Conservation (phyloP, 2,329 filamentous ascomycete species). For the Fusarium napiforme region DNA sequence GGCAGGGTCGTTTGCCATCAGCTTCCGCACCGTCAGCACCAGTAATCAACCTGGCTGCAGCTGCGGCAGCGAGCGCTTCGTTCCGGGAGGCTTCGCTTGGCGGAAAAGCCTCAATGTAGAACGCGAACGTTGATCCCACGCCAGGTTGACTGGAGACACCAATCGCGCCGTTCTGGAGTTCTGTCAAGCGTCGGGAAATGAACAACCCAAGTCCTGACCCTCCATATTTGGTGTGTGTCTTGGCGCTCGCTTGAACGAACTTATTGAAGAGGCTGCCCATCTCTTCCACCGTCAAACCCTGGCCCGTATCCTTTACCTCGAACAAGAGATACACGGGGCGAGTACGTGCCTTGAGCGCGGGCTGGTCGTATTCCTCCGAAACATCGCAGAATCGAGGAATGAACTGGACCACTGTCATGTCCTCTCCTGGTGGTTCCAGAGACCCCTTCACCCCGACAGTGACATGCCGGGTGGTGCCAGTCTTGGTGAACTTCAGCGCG, state of each 20-base stretch:
- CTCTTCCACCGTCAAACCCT: conserved; percentile 76
- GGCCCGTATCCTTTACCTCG: conserved; percentile 80
- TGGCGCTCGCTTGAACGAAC: conserved; percentile 81
- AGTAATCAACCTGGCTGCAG: conserved; percentile 47
- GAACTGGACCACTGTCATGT: conserved; percentile 65
- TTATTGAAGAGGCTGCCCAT: conserved; percentile 80
- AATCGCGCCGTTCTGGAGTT: conserved; percentile 83
- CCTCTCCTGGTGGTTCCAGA: conserved; percentile 51
- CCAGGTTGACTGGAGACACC: conserved; percentile 76
- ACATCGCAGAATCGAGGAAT: conserved; percentile 66
- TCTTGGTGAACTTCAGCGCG: conserved; percentile 83
- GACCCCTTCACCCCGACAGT: conserved; percentile 60
- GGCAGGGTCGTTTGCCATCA: conserved; percentile 35
- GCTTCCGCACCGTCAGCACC: conserved; percentile 34
- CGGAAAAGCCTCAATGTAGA: conserved; percentile 72
- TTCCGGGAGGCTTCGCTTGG: conserved; percentile 54
- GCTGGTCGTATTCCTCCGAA: conserved; percentile 52
- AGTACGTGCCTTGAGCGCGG: conserved; percentile 43
- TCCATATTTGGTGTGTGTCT: conserved; percentile 82
- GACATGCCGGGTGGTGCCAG: conserved; percentile 67
- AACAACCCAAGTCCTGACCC: conserved; percentile 83
- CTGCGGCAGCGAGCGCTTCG: conserved; percentile 54
- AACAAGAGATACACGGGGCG: conserved; percentile 75
- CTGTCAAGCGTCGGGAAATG: conserved; percentile 81
- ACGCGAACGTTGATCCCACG: conserved; percentile 79